Conservation (phyloP, 345 rosid species). For the Populus alba region DNA sequence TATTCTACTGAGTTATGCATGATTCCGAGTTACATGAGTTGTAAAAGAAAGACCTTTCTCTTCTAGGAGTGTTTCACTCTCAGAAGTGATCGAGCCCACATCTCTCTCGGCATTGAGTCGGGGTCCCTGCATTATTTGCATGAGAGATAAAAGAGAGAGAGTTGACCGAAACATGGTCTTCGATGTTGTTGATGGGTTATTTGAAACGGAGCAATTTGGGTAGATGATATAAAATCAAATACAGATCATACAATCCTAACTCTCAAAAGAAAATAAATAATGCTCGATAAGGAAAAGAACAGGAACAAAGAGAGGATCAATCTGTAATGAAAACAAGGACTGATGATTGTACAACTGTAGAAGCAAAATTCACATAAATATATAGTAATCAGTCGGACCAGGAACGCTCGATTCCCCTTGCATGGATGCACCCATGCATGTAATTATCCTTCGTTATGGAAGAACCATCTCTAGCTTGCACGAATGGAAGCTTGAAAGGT, state of each 20-base stretch:
- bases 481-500: background rate
- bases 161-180: too few species aligned
- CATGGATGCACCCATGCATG: conserved; percentile 9
- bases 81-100: too few species aligned
- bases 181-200: too few species aligned
- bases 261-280: background rate
- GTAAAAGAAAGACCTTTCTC: too few species aligned
- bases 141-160: too few species aligned
- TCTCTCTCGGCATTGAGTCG: too few species aligned
- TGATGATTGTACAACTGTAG: background rate
- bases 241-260: background rate
- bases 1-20: too few species aligned
- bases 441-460: conserved; percentile 3
- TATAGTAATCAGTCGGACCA: conserved; percentile 43
- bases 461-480: background rate
- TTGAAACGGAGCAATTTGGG: too few species aligned
- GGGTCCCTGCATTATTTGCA: too few species aligned
- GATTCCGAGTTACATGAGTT: too few species aligned
- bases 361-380: background rate
- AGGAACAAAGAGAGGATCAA: background rate
- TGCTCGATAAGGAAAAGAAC: background rate
- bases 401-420: conserved; percentile 52
- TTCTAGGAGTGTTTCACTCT: too few species aligned
- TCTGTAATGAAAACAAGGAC: background rate
- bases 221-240: background rate